Evolutionary conservation across 805 yeast species (phyloP).

Genomic region (Candida stauntonica): DNA sequence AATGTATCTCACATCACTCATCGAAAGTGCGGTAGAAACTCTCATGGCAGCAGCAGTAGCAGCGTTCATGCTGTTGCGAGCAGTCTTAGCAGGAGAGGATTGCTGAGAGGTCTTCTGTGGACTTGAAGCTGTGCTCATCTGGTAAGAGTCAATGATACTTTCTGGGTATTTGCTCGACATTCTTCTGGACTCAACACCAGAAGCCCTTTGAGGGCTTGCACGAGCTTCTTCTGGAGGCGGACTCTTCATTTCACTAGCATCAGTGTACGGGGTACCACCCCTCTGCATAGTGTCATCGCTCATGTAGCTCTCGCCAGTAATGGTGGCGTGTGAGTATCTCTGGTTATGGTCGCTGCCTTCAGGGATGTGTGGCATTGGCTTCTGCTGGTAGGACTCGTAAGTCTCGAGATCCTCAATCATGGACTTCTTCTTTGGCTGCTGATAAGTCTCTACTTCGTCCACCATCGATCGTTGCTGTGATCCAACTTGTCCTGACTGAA

Average conservation of each 20-base stretch:
- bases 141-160: conserved; percentile 24
- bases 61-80: conserved; percentile 8
- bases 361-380: not conserved
- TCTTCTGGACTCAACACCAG: conserved; percentile 1
- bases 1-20: conserved; percentile 17
- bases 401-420: not conserved
- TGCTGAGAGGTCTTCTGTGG: conserved; percentile 6
- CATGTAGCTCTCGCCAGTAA: conserved; percentile 10
- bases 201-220: not conserved
- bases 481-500: not conserved
- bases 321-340: conserved; percentile 10
- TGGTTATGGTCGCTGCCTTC: not conserved
- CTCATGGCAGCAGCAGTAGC: conserved; percentile 9
- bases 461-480: conserved; percentile 6
- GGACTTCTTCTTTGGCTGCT: not conserved
- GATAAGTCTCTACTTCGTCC: conserved; percentile 11
- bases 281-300: conserved; percentile 10
- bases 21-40: conserved; percentile 7
- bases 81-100: conserved; percentile 3
- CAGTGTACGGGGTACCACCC: conserved; percentile 11
- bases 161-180: conserved; percentile 19
- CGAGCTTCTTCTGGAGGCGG: not conserved
- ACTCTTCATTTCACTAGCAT: conserved; percentile 13
- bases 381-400: not conserved
- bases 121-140: conserved; percentile 11